A percentile compares a stretch with the other conserved stretches of the same genome.
Evolutionary conservation across 2,329 filamentous ascomycete genomes (phyloP).

Genomic region (Fonsecaea pedrosoi): DNA sequence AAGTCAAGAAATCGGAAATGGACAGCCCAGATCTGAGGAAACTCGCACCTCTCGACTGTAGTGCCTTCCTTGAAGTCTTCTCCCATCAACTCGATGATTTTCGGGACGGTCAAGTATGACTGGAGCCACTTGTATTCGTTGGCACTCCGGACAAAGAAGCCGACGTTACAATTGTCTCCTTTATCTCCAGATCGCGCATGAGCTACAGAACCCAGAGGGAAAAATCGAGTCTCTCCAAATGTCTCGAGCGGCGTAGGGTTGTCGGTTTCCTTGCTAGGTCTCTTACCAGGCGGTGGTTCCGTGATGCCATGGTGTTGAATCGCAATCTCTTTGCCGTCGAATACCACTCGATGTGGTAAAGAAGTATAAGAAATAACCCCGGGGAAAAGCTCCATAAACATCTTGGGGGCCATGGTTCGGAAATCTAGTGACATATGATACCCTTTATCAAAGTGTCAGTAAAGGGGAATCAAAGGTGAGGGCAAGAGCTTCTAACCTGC

Average conservation of each 20-base stretch:
- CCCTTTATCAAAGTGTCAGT: too few species aligned
- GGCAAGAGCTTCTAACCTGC: too few species aligned
- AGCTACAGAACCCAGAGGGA: not conserved
- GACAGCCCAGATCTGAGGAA: constrained; percentile 1
- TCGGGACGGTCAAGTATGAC: not conserved
- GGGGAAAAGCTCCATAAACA: not conserved
- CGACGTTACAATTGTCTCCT: not conserved
- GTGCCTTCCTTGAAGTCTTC: constrained; percentile 5
- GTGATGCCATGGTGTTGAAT: not conserved
- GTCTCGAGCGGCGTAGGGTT: not conserved
- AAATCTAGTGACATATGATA: not conserved
- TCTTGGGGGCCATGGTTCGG: not conserved
- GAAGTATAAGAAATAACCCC: not conserved
- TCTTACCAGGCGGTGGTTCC: not conserved
- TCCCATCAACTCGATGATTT: not conserved
- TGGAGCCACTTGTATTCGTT: not conserved
- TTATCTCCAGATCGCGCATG: not conserved
- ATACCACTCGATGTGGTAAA: not conserved
- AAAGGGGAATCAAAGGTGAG: too few species aligned
- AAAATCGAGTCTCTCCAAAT: not conserved
- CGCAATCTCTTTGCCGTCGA: not conserved
- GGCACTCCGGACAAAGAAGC: not conserved
- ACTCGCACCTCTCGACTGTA: constrained; percentile 5
- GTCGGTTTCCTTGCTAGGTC: not conserved
- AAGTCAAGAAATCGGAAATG: constrained; percentile 9